Evolutionary conservation across 2,329 filamentous ascomycete species (phyloP).

Genomic region (Fusarium sacchari): DNA sequence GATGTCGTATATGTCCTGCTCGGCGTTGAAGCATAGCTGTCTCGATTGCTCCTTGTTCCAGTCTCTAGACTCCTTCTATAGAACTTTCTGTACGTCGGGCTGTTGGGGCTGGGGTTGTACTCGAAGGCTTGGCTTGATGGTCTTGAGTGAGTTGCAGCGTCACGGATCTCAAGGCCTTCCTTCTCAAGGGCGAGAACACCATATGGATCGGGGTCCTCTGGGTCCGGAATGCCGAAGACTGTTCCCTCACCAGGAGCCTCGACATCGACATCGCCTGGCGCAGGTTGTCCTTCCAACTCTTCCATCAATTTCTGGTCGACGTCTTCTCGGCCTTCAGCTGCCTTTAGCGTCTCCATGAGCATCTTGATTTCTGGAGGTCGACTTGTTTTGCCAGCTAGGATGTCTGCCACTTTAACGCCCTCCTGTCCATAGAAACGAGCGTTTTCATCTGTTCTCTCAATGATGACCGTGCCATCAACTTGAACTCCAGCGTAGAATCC

Average conservation of each 20-base stretch:
- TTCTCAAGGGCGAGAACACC: slow-evolving; percentile 51
- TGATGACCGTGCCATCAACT: slow-evolving; percentile 85
- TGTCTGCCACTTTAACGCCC: slow-evolving; percentile 54
- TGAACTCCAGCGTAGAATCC: slow-evolving; percentile 89
- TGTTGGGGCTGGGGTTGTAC: slow-evolving; percentile 50
- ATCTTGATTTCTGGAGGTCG: slow-evolving; percentile 41
- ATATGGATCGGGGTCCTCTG: slow-evolving; percentile 52
- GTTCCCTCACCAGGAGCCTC: slow-evolving; percentile 41
- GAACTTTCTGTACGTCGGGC: slow-evolving; percentile 50
- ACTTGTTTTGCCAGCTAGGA: slow-evolving; percentile 56
- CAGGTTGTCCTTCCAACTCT: slow-evolving; percentile 48
- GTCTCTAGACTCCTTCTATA: slow-evolving; percentile 45
- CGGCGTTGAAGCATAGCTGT: slow-evolving; percentile 31
- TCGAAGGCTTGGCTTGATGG: slow-evolving; percentile 51
- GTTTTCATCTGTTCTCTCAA: slow-evolving; percentile 86
- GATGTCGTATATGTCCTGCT: slow-evolving; percentile 36
- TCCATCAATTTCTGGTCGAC: slow-evolving; percentile 48
- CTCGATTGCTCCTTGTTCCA: slow-evolving; percentile 30
- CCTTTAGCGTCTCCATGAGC: slow-evolving; percentile 49
- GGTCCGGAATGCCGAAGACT: slow-evolving; percentile 52
- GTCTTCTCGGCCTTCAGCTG: slow-evolving; percentile 48
- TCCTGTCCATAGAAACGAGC: slow-evolving; percentile 82
- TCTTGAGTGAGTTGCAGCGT: slow-evolving; percentile 49
- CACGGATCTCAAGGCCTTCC: slow-evolving; percentile 50
- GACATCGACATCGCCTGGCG: slow-evolving; percentile 50